A percentile compares a stretch with the other conserved stretches of the same genome.
Evolutionary conservation across 805 yeast species (phyloP).

Genomic region (Candida dajiaensis): DNA sequence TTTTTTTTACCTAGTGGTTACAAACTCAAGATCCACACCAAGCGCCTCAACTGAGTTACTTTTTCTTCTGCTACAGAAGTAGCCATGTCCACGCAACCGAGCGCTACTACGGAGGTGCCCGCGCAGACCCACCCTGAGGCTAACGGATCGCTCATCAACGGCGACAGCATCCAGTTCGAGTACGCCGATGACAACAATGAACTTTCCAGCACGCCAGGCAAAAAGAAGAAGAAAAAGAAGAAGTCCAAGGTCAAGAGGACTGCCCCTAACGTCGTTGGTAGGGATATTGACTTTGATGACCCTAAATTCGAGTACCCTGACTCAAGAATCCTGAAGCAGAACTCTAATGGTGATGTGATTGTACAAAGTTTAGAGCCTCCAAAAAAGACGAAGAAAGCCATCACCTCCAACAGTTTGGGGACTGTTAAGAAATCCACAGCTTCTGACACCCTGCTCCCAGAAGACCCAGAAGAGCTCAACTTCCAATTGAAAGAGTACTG

Average conservation of each 20-base stretch:
- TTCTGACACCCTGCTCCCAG: slow-evolving; percentile 6
- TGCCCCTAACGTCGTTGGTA: slow-evolving; percentile 14
- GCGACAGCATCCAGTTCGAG: slow-evolving; percentile 28
- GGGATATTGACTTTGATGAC: slow-evolving; percentile 33
- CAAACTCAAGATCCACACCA: not conserved
- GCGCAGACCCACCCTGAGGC: not conserved
- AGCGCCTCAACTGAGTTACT: not conserved
- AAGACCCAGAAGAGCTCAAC: slow-evolving; percentile 16
- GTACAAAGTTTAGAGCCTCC: slow-evolving; percentile 40
- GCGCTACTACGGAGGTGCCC: not conserved
- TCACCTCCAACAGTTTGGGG: slow-evolving; percentile 18
- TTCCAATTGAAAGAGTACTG: slow-evolving; percentile 40
- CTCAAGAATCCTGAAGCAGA: slow-evolving; percentile 64
- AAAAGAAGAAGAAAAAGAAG: slow-evolving; percentile 28
- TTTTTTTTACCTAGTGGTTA: not conserved
- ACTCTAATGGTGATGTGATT: slow-evolving; percentile 70
- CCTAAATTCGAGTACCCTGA: slow-evolving; percentile 63
- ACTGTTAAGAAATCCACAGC: slow-evolving; percentile 1
- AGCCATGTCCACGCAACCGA: not conserved
- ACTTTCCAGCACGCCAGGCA: slow-evolving; percentile 1
- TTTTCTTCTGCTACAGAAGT: not conserved
- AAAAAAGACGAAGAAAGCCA: slow-evolving; percentile 25
- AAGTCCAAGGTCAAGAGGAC: slow-evolving; percentile 20
- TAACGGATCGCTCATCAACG: slow-evolving; percentile 17
- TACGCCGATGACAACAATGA: slow-evolving; percentile 13